Evolutionary conservation across 2,329 filamentous ascomycete species (phyloP).

Genomic region (Nemania bipapillata): DNA sequence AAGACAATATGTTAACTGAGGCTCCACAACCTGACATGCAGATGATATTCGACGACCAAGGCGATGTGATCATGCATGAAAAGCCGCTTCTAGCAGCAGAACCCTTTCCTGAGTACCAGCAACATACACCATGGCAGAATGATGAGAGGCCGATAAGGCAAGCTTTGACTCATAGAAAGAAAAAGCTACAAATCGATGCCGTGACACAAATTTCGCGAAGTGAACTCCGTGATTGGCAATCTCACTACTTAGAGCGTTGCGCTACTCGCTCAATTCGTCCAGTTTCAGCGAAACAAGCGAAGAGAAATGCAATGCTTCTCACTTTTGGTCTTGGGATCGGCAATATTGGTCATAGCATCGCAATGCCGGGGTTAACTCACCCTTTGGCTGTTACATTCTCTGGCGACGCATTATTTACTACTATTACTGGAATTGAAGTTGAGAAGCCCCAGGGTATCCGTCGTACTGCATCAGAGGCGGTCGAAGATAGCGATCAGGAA

Average conservation of each 20-base stretch:
- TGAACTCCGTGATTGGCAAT: constrained; percentile 56
- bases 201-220: constrained; percentile 53
- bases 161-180: constrained; percentile 42
- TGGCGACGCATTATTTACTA: constrained; percentile 57
- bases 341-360: constrained; percentile 52
- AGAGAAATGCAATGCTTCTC: constrained; percentile 55
- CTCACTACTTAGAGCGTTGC: constrained; percentile 64
- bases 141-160: constrained; percentile 30
- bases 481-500: constrained; percentile 53
- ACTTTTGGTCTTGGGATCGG: constrained; percentile 56
- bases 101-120: constrained; percentile 49
- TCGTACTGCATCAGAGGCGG: constrained; percentile 59
- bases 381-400: constrained; percentile 61
- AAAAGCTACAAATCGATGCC: constrained; percentile 46
- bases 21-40: constrained; percentile 36
- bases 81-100: constrained; percentile 55
- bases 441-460: constrained; percentile 47
- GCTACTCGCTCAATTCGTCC: constrained; percentile 44
- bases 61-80: constrained; percentile 54
- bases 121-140: constrained; percentile 35
- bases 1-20: constrained; percentile 29
- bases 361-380: constrained; percentile 51
- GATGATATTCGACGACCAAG: constrained; percentile 47
- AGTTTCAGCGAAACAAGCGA: constrained; percentile 54
- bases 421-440: constrained; percentile 52